Evolutionary conservation across 495 filamentous ascomycete genomes (phyloP), one percentile per base, ranked within the genome.

Genomic region (Neurospora cerealis): DNA sequence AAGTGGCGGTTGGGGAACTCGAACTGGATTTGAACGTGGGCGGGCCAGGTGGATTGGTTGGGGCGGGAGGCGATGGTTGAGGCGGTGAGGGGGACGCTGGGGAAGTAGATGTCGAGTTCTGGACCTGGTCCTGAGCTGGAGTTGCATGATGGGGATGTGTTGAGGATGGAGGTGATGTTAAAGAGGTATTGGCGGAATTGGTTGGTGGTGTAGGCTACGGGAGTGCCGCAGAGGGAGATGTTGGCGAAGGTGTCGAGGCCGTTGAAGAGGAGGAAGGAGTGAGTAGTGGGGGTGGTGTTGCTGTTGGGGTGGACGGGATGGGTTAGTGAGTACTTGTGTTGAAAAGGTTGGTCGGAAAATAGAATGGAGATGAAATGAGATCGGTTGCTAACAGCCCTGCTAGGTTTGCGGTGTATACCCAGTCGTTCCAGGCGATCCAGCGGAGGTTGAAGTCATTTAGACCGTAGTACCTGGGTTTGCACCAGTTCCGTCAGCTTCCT

Each of bases 101-200:
- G 71, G 34, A 91, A 70, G 85, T 88, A 77, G 88, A 92, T 71
- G 88, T 84, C 72, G 87, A 86, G 69, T 80, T 86, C 73, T 87
- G 76, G 19, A 75, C 39, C 21, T 28, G 70, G 66, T 7, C 11
- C 76, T 4, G 87, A 83, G 32, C 79, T 76, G 0, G 72, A 75
- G 6, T 81, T 77, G 81, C 89, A 92, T 48, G 42, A 48, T 2
- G 76, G 75, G 9, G 44, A 21, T 2, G 75, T 75, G 9, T 71
- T 74, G 19, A 91, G 72, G 10, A 86, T 80, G 32, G 84, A 77
- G 2, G 90, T 88, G 6, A 92, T 83, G 62, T 93, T 86, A 74
- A 92, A 92, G n/a, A 85, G 83, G 75, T 89, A 93, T 75, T 92
- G 90, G 5, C 90, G 88, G 74, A 92, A 93, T 78, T 93, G 91